A percentile compares a stretch with the other conserved stretches of the same genome.
phyloP scores from a whole-genome alignment of 192 early-diverging fungal species.

The Coemansia sp. region DNA sequence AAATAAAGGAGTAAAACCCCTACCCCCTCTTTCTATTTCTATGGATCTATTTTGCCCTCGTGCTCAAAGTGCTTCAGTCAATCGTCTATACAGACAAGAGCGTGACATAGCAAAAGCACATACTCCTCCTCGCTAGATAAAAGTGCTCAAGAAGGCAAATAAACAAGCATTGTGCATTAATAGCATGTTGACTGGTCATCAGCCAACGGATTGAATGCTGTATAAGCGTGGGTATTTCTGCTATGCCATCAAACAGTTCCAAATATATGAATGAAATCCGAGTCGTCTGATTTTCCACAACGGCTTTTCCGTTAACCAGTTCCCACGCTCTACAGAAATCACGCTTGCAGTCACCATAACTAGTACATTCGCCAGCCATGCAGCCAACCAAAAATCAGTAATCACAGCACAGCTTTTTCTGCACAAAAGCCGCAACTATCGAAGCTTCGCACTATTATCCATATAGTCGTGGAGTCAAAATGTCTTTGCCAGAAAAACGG shows the following conservation, averaged over 20 bases:
- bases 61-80: not conserved
- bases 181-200: no score
- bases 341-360: not conserved
- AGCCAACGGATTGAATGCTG: no score
- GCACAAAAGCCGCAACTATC: slow-evolving; percentile 28
- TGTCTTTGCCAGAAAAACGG: slow-evolving; percentile 19
- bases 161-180: not conserved
- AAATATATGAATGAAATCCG: no score
- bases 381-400: not conserved
- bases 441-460: slow-evolving; percentile 38
- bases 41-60: not conserved
- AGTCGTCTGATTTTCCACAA: no score
- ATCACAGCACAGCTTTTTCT: not conserved
- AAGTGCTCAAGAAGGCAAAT: not conserved
- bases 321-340: slow-evolving; percentile 2
- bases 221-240: no score
- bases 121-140: no score
- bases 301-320: not conserved
- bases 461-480: slow-evolving; percentile 36
- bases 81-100: no score
- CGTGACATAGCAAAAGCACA: no score
- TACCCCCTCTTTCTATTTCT: not conserved
- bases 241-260: no score
- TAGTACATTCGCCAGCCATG: not conserved
- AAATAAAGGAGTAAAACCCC: not conserved